A percentile compares a stretch with the other conserved stretches of the same genome.
phyloP scores from a whole-genome alignment of 2,329 filamentous ascomycete species.

The Alternaria atra region DNA sequence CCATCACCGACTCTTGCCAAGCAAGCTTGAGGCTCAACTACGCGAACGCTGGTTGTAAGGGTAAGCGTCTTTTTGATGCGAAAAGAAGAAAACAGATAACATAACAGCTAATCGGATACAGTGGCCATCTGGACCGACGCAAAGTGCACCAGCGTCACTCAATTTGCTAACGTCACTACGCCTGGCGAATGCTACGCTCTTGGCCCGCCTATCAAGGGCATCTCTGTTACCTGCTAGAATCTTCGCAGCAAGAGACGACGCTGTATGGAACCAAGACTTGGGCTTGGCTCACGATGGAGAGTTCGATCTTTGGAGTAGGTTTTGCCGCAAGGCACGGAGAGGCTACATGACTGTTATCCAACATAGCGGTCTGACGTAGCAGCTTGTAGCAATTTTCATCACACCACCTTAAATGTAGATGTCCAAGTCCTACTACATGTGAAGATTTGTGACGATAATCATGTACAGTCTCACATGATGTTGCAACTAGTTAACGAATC shows the following conservation, averaged over 20 bases:
- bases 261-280: not conserved
- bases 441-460: no score
- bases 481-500: no score
- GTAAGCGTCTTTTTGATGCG: not conserved
- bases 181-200: conserved; percentile 10
- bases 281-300: not conserved
- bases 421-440: no score
- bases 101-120: not conserved
- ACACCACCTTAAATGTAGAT: not conserved
- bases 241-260: not conserved
- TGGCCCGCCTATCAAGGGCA: conserved; percentile 18
- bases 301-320: not conserved
- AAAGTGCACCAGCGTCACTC: conserved; percentile 7
- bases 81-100: no score
- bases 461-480: no score
- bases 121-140: conserved; percentile 20
- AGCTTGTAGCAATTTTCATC: not conserved
- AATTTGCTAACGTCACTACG: conserved; percentile 17
- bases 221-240: conserved; percentile 22
- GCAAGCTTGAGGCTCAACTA: conserved; percentile 21
- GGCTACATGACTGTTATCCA: conserved; percentile 9
- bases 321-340: conserved; percentile 12
- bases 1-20: conserved; percentile 18
- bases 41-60: conserved; percentile 21
- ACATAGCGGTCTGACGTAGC: conserved; percentile 6